Percentiles rank a stretch among this genome's conserved stretches.
These are phyloP conservation scores for Candida argentea DNA, from an alignment of 805 yeast species.

Conservation along the genomic window DNA sequence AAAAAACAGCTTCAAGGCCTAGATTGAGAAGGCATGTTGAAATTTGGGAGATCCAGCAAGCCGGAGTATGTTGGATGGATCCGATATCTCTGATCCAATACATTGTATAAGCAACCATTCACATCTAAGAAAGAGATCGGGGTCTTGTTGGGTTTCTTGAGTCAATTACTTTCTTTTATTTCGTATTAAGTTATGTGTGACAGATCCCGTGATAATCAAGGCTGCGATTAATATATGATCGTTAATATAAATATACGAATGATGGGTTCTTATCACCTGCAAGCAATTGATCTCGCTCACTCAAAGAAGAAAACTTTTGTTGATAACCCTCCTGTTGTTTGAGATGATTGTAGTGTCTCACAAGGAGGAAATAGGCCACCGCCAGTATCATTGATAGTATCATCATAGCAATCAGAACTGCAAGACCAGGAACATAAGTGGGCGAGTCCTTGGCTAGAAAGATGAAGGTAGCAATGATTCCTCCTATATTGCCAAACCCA, in stretches of 20 bases:
- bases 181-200: too few species aligned
- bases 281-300: conserved; percentile 20
- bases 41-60: too few species aligned
- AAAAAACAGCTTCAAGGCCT: too few species aligned
- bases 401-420: conserved; percentile 39
- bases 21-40: too few species aligned
- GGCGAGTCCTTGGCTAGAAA: conserved; percentile 51
- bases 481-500: conserved; percentile 69
- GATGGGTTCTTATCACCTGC: conserved; percentile 29
- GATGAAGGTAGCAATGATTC: conserved; percentile 52
- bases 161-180: too few species aligned
- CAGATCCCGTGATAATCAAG: too few species aligned
- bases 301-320: conserved; percentile 14
- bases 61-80: too few species aligned
- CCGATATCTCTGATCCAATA: too few species aligned
- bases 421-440: conserved; percentile 44
- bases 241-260: conserved; percentile 24
- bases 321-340: conserved; percentile 18
- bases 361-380: conserved; percentile 20
- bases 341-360: conserved; percentile 10
- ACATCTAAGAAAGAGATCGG: too few species aligned
- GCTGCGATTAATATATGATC: not conserved
- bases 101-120: too few species aligned
- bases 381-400: conserved; percentile 30
- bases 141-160: too few species aligned